phyloP scores from a whole-genome alignment of 177 flowering plant species.

The Tripterygium wilfordii region DNA sequence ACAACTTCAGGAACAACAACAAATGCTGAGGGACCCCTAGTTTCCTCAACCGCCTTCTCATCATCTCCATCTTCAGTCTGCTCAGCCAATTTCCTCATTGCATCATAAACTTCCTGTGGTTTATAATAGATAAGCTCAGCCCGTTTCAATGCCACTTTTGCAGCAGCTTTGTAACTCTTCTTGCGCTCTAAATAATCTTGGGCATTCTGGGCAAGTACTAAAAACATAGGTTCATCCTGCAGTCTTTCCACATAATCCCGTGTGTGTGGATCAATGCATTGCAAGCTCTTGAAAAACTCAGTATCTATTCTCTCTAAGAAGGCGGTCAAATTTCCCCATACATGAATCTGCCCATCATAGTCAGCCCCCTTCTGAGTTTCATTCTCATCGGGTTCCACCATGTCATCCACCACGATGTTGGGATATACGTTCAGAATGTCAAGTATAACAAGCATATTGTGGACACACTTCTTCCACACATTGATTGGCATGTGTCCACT shows the following conservation, averaged over 20 bases:
- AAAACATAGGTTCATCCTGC: constrained; percentile 79
- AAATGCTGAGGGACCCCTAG: constrained; percentile 63
- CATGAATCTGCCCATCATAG: constrained; percentile 54
- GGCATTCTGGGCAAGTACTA: constrained; percentile 81
- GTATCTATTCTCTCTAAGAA: constrained; percentile 77
- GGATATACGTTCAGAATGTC: constrained; percentile 73
- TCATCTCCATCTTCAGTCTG: constrained; percentile 34
- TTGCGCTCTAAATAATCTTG: constrained; percentile 64
- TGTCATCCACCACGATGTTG: constrained; percentile 82
- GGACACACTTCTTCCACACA: constrained; percentile 89
- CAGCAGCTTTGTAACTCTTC: constrained; percentile 69
- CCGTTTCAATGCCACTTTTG: constrained; percentile 77
- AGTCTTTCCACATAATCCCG: constrained; percentile 87
- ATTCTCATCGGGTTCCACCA: constrained; percentile 84
- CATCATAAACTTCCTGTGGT: constrained; percentile 91
- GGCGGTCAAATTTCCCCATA: constrained; percentile 94
- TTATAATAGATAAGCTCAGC: constrained; percentile 88
- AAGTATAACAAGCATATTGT: constrained; percentile 64
- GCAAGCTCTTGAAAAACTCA: constrained; percentile 92
- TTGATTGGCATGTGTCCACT: constrained; percentile 87
- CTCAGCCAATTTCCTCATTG: constrained; percentile 85
- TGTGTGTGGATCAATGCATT: constrained; percentile 90
- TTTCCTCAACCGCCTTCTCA: constrained; percentile 48
- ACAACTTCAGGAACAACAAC: constrained; percentile 71
- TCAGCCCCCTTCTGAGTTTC: constrained; percentile 77